Evolutionary conservation across 1,139 yeast genomes (phyloP).

Genomic region (Sugiyamaella pinicola): DNA sequence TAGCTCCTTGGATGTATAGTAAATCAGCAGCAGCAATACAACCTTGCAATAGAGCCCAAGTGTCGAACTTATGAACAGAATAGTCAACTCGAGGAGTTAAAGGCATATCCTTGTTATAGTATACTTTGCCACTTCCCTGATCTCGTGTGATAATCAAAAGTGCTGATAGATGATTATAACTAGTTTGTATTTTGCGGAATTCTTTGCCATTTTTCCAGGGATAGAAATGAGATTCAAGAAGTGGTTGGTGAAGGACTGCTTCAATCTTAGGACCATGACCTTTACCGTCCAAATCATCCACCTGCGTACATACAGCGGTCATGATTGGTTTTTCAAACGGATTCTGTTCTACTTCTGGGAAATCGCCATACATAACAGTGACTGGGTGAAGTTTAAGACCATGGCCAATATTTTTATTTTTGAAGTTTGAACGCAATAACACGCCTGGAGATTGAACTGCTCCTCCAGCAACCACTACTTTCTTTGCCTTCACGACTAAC

Average conservation of each 20-base stretch:
- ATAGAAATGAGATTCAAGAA: constrained; percentile 44
- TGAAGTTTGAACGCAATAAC: constrained; percentile 55
- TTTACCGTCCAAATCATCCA: constrained; percentile 56
- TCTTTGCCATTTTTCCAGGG: constrained; percentile 52
- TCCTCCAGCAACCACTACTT: constrained; percentile 54
- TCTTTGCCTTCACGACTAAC: constrained; percentile 50
- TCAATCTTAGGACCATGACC: constrained; percentile 63
- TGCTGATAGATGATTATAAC: constrained; percentile 48
- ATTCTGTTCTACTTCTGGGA: constrained; percentile 40
- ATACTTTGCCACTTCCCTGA: constrained; percentile 43
- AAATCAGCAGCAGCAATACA: constrained; percentile 51
- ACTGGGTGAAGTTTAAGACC: constrained; percentile 61
- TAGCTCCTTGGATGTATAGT: constrained; percentile 56
- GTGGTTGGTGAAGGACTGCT: constrained; percentile 54
- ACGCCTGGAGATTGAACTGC: constrained; percentile 56
- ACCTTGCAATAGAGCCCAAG: constrained; percentile 49
- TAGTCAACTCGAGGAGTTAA: constrained; percentile 49
- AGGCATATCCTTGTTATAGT: constrained; percentile 46
- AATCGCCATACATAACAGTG: constrained; percentile 49
- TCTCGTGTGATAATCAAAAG: constrained; percentile 56
- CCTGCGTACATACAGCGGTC: constrained; percentile 55
- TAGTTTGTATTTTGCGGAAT: constrained; percentile 44
- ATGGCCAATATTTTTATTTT: constrained; percentile 55
- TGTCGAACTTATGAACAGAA: constrained; percentile 48
- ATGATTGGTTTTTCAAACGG: constrained; percentile 52